Percentiles rank a stretch among this genome's conserved stretches.
Conservation (phyloP, 202 grass and related monocot genomes). For the Dendrocalamus latiflorus region DNA sequence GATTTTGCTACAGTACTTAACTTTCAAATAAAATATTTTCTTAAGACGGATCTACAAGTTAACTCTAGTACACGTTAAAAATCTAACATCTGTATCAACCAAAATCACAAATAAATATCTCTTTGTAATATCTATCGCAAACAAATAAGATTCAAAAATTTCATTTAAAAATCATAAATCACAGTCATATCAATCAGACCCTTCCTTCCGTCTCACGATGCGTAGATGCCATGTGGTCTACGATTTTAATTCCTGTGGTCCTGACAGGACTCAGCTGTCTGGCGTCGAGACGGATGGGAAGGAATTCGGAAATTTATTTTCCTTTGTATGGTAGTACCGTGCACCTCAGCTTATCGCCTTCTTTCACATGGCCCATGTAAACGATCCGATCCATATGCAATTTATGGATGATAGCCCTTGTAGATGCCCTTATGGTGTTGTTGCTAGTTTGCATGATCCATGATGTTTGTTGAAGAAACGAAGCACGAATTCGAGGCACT, state of each 20-base stretch:
- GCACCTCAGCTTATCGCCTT: not conserved
- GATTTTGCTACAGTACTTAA: too few species aligned
- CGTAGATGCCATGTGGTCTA: not conserved
- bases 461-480: not conserved
- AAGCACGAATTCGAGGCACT: not conserved
- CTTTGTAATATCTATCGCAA: too few species aligned
- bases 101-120: too few species aligned
- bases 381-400: not conserved
- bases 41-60: too few species aligned
- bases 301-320: not conserved
- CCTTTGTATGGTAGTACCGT: not conserved
- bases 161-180: too few species aligned
- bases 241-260: not conserved
- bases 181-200: too few species aligned
- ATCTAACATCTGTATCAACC: too few species aligned
- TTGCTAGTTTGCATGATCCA: not conserved
- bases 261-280: too few species aligned
- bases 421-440: not conserved
- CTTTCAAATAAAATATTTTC: too few species aligned
- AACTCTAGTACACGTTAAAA: too few species aligned
- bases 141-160: too few species aligned
- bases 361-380: not conserved
- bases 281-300: not conserved
- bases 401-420: not conserved
- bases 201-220: not conserved